phyloP scores from a whole-genome alignment of 352 stramenopile genomes.

The Phytophthora chlamydospora region DNA sequence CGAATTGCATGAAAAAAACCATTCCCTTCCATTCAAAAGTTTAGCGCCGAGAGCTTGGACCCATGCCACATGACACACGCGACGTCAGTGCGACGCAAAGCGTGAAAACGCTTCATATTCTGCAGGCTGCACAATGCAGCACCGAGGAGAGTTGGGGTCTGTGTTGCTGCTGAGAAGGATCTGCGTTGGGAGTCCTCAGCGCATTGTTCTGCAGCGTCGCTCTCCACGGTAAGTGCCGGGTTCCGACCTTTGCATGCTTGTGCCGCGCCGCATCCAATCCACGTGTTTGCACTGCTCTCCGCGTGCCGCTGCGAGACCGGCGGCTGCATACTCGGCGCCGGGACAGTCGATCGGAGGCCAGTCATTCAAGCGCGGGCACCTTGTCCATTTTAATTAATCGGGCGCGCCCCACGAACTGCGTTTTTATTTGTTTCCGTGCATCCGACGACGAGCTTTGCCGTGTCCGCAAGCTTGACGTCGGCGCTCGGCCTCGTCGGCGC shows the following conservation, averaged over 20 bases:
- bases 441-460: background rate
- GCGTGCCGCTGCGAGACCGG: background rate
- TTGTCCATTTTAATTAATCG: background rate
- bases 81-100: conserved; percentile 1
- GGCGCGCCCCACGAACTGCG: conserved; percentile 1
- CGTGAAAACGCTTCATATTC: no score
- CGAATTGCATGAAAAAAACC: conserved; percentile 3
- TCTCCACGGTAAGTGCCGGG: conserved; percentile 5
- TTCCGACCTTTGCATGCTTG: background rate
- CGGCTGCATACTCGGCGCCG: conserved; percentile 8
- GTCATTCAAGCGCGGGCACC: conserved; percentile 2
- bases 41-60: background rate
- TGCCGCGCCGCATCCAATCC: conserved; percentile 20
- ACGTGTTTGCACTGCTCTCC: conserved; percentile 16
- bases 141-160: no score
- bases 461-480: background rate
- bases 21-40: background rate
- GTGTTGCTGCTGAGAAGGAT: no score
- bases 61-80: background rate
- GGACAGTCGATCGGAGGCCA: conserved; percentile 1
- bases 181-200: no score
- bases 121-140: no score
- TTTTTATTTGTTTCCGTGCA: conserved; percentile 9
- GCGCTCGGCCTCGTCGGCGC: background rate
- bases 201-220: conserved; percentile 8